Evolutionary conservation across 768 basidiomycete species (phyloP), one percentile per base, ranked within the genome.

Genomic region (Leccinum subgranulosum): DNA sequence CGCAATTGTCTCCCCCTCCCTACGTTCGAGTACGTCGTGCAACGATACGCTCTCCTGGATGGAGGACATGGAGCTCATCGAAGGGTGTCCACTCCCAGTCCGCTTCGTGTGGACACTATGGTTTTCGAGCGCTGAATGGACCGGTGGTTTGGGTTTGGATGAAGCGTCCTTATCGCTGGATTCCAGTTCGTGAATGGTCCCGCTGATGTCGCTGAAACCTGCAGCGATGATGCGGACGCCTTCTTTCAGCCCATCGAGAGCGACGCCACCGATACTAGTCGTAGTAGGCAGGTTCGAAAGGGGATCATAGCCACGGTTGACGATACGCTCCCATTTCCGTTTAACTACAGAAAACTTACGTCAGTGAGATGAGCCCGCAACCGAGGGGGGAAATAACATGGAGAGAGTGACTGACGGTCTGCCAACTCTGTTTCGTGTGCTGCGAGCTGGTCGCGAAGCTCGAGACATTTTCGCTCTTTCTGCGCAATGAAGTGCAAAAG

Each of bases 401-500:
- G 19, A 45, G 4, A 7, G 15, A 1, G 15, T 11, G 6, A 73
- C 83, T 55, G 67, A 86, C 85, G 73, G 67, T 88, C 81, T 1
- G 80, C 68, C 3, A 93, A 77, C 66, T 92, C 92, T 3, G 79
- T 79, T 73, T 94, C 91, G 62, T 92, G 88, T 14, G 73, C 66
- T 8, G 80, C 79, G 2, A 94, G 82, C 62, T 90, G 89, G 5
- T 86, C 83, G 17, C 90, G 84, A 46, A 93, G 77, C 56, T 94
- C 91, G 41, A 93, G 81, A 63, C 89, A 92, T 69, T 85, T 88
- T 0, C 88, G 83, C 69, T 93, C 92, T 61, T 93, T 92, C 72
- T 92, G 90, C 0, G 92, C 91, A 51, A 94, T 94, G 58, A 87
- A 87, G 29, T 82, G 87, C n/a, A 93, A 75, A 2, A 94, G 74